phyloP scores from a whole-genome alignment of 208 protist genomes.

The Entamoeba histolytica region DNA sequence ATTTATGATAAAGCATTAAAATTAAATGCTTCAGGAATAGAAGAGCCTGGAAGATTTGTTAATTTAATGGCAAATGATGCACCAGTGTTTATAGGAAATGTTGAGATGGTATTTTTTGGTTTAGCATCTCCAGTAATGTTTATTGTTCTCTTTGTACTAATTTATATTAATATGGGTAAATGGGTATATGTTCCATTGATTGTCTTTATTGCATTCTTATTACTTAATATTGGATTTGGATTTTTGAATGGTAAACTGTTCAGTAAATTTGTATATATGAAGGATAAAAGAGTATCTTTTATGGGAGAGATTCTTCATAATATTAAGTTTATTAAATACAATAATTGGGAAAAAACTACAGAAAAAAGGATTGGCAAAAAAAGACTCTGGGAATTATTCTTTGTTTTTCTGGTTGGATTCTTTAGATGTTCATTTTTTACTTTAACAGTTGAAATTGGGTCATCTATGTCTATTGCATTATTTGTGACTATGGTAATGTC shows the following conservation, averaged over 20 bases:
- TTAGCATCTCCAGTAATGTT: slow-evolving; percentile 32
- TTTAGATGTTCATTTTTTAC: neutral
- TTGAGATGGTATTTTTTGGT: slow-evolving; percentile 15
- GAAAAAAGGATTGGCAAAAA: slow-evolving; percentile 7
- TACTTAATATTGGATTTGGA: slow-evolving; percentile 21
- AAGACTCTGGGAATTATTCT: neutral
- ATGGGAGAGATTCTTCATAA: slow-evolving; percentile 37
- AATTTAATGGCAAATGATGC: slow-evolving; percentile 39
- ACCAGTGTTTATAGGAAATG: slow-evolving; percentile 10
- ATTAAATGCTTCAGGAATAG: neutral
- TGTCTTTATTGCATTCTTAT: slow-evolving; percentile 34
- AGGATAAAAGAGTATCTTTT: slow-evolving; percentile 32
- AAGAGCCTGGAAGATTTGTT: slow-evolving; percentile 34
- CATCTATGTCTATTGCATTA: neutral
- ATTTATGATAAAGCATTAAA: neutral
- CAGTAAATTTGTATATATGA: neutral
- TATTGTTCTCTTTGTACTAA: slow-evolving; percentile 23
- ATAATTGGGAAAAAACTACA: slow-evolving; percentile 38
- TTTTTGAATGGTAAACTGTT: neutral
- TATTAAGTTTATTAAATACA: slow-evolving; percentile 44
- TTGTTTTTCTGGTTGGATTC: neutral
- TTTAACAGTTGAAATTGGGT: neutral
- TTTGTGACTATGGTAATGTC: neutral
- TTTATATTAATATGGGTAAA: slow-evolving; percentile 28
- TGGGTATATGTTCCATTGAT: slow-evolving; percentile 28